Evolutionary conservation across 2,329 filamentous ascomycete species (phyloP), one percentile per base, ranked within the genome.

Genomic region (Arachnopeziza araneosa): DNA sequence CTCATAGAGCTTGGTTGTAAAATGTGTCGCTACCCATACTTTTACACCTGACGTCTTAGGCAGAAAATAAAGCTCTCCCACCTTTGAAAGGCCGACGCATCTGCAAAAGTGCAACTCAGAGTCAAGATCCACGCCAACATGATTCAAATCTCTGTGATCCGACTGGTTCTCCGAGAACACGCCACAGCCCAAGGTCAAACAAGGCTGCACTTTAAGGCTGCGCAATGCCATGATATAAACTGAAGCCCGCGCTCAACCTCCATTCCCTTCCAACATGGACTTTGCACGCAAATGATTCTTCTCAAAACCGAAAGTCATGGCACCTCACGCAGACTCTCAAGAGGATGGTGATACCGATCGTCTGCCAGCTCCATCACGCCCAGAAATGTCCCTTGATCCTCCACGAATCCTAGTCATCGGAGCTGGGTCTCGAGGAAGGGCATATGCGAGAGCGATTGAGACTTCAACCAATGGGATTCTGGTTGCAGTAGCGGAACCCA

Each of bases 341-440:
- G 36, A 57, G 32, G 52, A 61, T n/a, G 57, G 61, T 53, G 61
- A 63, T 36, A 23, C 59, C 51, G 65, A 63, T 24, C 64, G 63
- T 22, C 62, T 71, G 22, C 66, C 67, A 21, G 65, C 68, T 49
- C 67, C 69, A 55, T 59, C 63, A 50, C 66, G 68, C 14, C 70
- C 71, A 36, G 23, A 58, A 14, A 66, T 69, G 63, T 72, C 82
- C 2, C 71, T 74, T 6, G 75, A 71, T 32, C 80, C 84, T 24
- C 83, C 86, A 2, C 84, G 87, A 55, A 84, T 96, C 69, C 80
- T 96, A 58, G 83, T 96, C 69, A 87, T 96, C 67, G 92, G 92
- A 22, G 91, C 90, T 8, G 91, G 92, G 36, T 90, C 88, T 54
- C 86, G 92, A 44, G 92, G 92, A 17, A 81, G 83, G 56, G 83